phyloP scores from a whole-genome alignment of 2,329 filamentous ascomycete species.

The Ascochyta fabae region DNA sequence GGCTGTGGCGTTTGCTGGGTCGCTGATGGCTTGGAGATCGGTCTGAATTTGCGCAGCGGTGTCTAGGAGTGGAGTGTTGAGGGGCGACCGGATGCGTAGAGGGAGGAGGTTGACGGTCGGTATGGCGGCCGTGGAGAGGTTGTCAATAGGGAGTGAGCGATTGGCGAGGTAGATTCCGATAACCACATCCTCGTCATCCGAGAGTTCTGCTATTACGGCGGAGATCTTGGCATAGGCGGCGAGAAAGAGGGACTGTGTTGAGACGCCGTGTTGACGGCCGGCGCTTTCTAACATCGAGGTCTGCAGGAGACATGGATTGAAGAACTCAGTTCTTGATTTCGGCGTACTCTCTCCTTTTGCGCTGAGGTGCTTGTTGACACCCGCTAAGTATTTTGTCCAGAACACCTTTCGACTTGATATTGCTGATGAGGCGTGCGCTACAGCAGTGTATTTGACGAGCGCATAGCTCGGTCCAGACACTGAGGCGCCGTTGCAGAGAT shows the following conservation, averaged over 20 bases:
- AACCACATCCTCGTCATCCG: constrained; percentile 55
- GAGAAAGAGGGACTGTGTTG: constrained; percentile 76
- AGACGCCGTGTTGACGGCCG: constrained; percentile 62
- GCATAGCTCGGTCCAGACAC: constrained; percentile 29
- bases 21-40: constrained; percentile 70
- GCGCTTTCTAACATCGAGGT: constrained; percentile 50
- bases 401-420: constrained; percentile 50
- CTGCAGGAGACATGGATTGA: constrained; percentile 58
- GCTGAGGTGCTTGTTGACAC: constrained; percentile 14
- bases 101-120: constrained; percentile 84
- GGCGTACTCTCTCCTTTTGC: constrained; percentile 32
- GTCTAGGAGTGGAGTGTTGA: constrained; percentile 48
- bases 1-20: constrained; percentile 61
- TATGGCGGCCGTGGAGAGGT: constrained; percentile 60
- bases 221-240: constrained; percentile 69
- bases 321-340: constrained; percentile 50
- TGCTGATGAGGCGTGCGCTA: constrained; percentile 1
- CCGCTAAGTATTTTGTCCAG: constrained; percentile 58
- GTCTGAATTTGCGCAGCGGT: constrained; percentile 69
- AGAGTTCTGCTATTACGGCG: constrained; percentile 35
- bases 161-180: constrained; percentile 88
- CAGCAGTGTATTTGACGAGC: constrained; percentile 53
- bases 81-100: constrained; percentile 60
- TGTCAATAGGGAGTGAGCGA: constrained; percentile 61
- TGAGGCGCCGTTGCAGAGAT: constrained; percentile 47